These are phyloP conservation scores for Austroboletus eburneus DNA, from an alignment of 768 basidiomycete species.

Conservation along the genomic window DNA sequence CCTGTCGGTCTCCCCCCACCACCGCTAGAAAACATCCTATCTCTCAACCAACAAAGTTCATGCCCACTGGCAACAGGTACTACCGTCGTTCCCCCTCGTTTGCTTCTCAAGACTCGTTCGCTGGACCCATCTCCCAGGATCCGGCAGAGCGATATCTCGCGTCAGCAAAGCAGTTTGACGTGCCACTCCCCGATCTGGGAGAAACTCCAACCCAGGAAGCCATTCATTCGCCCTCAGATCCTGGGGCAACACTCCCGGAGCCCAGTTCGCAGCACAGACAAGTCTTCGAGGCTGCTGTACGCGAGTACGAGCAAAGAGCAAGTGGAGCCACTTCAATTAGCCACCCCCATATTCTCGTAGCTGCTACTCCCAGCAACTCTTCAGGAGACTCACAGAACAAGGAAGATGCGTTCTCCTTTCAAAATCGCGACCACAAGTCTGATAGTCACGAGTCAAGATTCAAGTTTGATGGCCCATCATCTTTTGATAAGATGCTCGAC, in stretches of 20 bases:
- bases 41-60: slow-evolving; percentile 17
- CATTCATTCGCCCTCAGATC: slow-evolving; percentile 34
- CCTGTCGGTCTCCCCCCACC: slow-evolving; percentile 32
- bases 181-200: slow-evolving; percentile 57
- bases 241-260: slow-evolving; percentile 48
- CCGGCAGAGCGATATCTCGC: slow-evolving; percentile 44
- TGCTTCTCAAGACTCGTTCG: slow-evolving; percentile 63
- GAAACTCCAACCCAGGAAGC: slow-evolving; percentile 28
- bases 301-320: slow-evolving; percentile 23
- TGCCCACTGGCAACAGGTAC: slow-evolving; percentile 20
- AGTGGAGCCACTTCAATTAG: slow-evolving; percentile 6
- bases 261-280: slow-evolving; percentile 33
- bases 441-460: slow-evolving; percentile 27
- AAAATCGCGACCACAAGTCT: slow-evolving; percentile 8
- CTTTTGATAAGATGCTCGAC: slow-evolving; percentile 37
- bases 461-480: slow-evolving; percentile 39
- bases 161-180: slow-evolving; percentile 44
- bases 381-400: slow-evolving; percentile 12
- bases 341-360: slow-evolving; percentile 40
- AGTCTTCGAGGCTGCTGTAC: slow-evolving; percentile 21
- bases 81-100: slow-evolving; percentile 34
- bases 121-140: slow-evolving; percentile 45
- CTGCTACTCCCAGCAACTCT: slow-evolving; percentile 46
- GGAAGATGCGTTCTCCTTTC: slow-evolving; percentile 9
- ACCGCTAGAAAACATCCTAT: slow-evolving; percentile 9